phyloP scores from a whole-genome alignment of 75 land plant genomes.

The Selaginella tamariscina region DNA sequence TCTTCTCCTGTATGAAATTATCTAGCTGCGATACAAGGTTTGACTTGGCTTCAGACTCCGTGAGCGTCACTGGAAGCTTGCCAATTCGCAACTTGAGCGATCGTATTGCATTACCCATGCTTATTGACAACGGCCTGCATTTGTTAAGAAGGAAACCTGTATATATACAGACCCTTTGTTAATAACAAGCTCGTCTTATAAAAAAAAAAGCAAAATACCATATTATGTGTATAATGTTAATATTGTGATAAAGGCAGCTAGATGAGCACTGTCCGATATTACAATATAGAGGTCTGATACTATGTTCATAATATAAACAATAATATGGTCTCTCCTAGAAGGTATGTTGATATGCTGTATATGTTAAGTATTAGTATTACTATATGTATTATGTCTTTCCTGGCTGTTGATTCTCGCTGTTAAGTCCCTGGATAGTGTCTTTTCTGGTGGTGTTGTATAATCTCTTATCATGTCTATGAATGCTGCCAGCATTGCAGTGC shows the following conservation, averaged over 20 bases:
- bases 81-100: conserved; percentile 63
- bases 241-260: no score
- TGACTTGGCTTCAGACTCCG: conserved; percentile 86
- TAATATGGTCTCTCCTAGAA: no score
- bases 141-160: conserved; percentile 70
- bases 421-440: conserved; percentile 59
- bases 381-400: no score
- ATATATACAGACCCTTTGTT: no score
- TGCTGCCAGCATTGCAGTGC: conserved; percentile 86
- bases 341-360: no score
- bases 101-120: conserved; percentile 97
- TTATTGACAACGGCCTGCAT: conserved; percentile 90
- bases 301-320: no score
- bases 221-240: no score
- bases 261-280: no score
- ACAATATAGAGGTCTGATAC: no score
- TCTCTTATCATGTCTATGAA: conserved; percentile 66
- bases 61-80: conserved; percentile 39
- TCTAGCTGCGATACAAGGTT: conserved; percentile 56
- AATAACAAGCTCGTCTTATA: no score
- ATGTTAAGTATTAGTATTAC: no score
- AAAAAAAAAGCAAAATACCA: no score
- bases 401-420: conserved; percentile 68
- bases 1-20: conserved; percentile 75
- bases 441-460: conserved; percentile 65